phyloP scores from a whole-genome alignment of 2,329 filamentous ascomycete genomes.

The Aspergillus felis region DNA sequence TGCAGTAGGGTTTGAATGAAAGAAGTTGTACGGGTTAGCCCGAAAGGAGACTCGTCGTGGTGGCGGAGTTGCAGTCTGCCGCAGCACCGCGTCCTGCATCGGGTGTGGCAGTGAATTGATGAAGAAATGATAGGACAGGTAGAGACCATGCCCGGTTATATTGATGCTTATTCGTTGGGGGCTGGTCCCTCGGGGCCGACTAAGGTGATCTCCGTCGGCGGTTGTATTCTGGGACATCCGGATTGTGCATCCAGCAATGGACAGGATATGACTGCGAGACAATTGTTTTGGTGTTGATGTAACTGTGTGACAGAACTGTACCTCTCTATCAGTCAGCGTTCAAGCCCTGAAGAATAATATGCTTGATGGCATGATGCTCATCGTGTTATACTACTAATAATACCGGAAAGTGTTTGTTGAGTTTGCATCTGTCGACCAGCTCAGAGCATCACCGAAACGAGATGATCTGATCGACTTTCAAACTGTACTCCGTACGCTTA shows the following conservation, averaged over 20 bases:
- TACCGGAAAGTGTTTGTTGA: slow-evolving; percentile 12
- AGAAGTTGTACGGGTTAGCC: not conserved
- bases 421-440: slow-evolving; percentile 16
- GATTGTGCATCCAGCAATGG: not conserved
- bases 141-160: not conserved
- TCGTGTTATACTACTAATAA: not conserved
- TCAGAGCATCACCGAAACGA: not conserved
- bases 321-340: not conserved
- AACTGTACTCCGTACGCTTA: slow-evolving; percentile 9
- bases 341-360: not conserved
- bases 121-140: not conserved
- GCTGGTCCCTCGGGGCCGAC: not conserved
- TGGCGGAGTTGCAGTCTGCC: not conserved
- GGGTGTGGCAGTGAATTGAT: not conserved
- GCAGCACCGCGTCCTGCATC: not conserved
- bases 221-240: not conserved
- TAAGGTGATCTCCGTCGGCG: not conserved
- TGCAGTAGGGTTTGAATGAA: not conserved
- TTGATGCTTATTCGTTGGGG: not conserved
- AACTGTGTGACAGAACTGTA: not conserved
- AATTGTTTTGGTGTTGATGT: not conserved
- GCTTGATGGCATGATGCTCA: not conserved
- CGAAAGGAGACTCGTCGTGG: not conserved
- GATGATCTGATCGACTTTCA: slow-evolving; percentile 7
- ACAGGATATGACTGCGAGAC: not conserved